Base-by-base conservation (phyloP, 345 rosid species). In the Geranium rotundifolium region DNA sequence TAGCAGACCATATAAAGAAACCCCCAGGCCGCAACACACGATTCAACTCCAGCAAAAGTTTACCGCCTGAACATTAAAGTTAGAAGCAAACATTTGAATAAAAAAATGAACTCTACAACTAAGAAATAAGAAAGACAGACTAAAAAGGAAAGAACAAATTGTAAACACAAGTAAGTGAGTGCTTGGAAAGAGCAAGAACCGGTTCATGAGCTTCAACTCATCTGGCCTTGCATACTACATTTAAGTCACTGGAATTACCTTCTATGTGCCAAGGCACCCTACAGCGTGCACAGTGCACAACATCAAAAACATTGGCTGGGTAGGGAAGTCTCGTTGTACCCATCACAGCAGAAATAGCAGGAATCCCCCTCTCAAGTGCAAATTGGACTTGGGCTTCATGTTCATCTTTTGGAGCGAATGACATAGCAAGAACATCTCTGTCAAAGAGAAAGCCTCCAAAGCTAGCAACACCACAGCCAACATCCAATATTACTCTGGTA, bases 211-310 rank as follows among this genome's bases (percentile, higher is more conserved):
- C 41, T 34, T 1, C 1, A 34, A 34, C 10, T 34, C 41, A 34
- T 5, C 41, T 34, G 41, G 41, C 41, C 41, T 34, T 34, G 41
- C 41, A 34, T 4, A 34, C 41, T 34, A 34, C 41, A 34, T 4
- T 34, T 34, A 34, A 34, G 41, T 34, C 6, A 34, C 41, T 34
- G 41, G 41, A 34, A 34, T 34, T 75, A 90, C 99, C 99, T 85
- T 93, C 99, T 65, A 88, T 85, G 72, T 93, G 99, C 99, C 99
- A 93, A 18, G 99, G 99, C 13, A 93, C 99, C 69, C 99, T 86
- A 71, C 99, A 93, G 30, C 96, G 90, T 31, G 99, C 99, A 78
- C 99, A 93, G 77, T 88, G 97, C 63, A 93, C 90, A 54, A 75
- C 67, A 82, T 93, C 99, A 59, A 90, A 93, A 63, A 86, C 97